Evolutionary conservation across 2,329 filamentous ascomycete genomes (phyloP), one percentile per base, ranked within the genome.

Genomic region (Claviceps maximensis): DNA sequence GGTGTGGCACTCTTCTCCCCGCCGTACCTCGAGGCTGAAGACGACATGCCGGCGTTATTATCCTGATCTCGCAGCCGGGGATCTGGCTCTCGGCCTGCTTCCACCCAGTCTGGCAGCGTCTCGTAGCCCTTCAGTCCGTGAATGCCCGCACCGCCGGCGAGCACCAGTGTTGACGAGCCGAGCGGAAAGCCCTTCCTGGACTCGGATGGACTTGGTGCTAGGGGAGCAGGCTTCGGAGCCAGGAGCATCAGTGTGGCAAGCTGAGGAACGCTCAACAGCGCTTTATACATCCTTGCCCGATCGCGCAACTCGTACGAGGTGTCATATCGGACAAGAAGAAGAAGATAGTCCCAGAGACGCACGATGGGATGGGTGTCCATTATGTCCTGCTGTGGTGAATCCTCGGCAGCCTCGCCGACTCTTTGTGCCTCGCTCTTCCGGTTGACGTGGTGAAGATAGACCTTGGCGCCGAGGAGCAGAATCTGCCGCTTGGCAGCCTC

Each of bases 271-370:
- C 82, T 78, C 2, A 98, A 79, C 1, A 98, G 80, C 1, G 89
- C 79, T 58, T 87, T 89, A 71, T 95, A 97, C 56, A 96, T 79
- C 33, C 93, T 83, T 2, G 90, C 84, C 25, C 93, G 86, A 65
- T 97, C 93, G 58, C 93, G 88, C 3, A 98, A 80, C 63, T 97
- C 90, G 68, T 95, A 98, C 1, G 90, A 96, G 0, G 84, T 88
- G 62, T 97, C 93, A 67, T 97, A 98, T 56, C 93, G 83, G 33
- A 87, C 87, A 1, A 98, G 79, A 1, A 91, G 78, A 29, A 95
- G 75, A 23, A 87, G 80, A 61, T 98, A 95, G 31, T 85, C 80
- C 83, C 89, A 98, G 1, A 98, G 74, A 2, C 83, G 76, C 31
- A 82, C 79, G 51, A 95, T 83, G 0, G 86, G 80, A 60, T 95